Percentiles rank a stretch among this genome's conserved stretches.
These are phyloP conservation scores for Hypoxylon subgilvum DNA, from an alignment of 495 filamentous ascomycete genomes.

Conservation along the genomic window DNA sequence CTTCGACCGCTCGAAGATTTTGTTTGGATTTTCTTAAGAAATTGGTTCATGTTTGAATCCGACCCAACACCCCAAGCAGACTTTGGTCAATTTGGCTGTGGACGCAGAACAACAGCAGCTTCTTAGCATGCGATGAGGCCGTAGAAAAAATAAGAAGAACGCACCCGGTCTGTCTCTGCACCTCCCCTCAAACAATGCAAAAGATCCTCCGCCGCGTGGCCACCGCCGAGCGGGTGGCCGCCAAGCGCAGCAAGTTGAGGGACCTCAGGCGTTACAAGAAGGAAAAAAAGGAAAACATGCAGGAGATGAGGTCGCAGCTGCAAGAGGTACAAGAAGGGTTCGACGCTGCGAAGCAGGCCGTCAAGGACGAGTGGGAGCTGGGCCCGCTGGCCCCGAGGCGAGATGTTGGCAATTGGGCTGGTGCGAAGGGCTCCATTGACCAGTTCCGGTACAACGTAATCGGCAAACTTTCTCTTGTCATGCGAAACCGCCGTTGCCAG, in stretches of 20 bases:
- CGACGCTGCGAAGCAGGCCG: slow-evolving; percentile 39
- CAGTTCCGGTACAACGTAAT: slow-evolving; percentile 36
- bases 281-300: slow-evolving; percentile 39
- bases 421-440: slow-evolving; percentile 57
- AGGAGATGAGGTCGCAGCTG: not conserved
- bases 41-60: too few relatives aligned
- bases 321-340: slow-evolving; percentile 28
- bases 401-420: slow-evolving; percentile 57
- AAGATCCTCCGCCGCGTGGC: slow-evolving; percentile 73
- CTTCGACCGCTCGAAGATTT: too few relatives aligned
- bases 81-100: too few relatives aligned
- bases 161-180: too few relatives aligned
- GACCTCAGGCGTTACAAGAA: slow-evolving; percentile 45
- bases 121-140: too few relatives aligned
- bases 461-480: slow-evolving; percentile 36
- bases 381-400: slow-evolving; percentile 77
- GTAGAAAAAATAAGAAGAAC: not conserved
- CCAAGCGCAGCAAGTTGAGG: slow-evolving; percentile 53
- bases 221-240: slow-evolving; percentile 68
- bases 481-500: slow-evolving; percentile 42
- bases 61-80: too few relatives aligned
- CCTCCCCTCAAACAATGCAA: too few relatives aligned
- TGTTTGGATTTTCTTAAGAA: too few relatives aligned
- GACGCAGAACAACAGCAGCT: too few relatives aligned
- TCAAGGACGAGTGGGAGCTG: slow-evolving; percentile 73